Evolutionary conservation across 495 filamentous ascomycete species (phyloP).

Genomic region (Talaromyces wortmannii): DNA sequence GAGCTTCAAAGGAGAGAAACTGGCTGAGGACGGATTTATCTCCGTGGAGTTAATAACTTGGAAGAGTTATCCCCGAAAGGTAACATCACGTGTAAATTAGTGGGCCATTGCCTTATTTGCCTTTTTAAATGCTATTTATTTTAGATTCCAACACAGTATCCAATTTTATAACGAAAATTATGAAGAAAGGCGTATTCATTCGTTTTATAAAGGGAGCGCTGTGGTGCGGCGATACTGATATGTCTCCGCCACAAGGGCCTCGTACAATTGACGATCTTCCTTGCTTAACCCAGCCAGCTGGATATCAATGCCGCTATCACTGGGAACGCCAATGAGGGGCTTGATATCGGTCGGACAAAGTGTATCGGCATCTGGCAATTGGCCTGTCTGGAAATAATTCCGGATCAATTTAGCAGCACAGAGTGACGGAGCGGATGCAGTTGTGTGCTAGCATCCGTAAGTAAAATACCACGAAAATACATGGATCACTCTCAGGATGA

Average conservation of each 20-base stretch:
- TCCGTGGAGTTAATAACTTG: no score
- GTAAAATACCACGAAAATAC: background rate
- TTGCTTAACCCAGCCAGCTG: background rate
- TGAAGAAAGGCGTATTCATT: background rate
- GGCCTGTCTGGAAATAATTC: constrained; percentile 41
- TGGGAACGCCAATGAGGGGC: constrained; percentile 15
- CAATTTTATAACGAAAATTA: no score
- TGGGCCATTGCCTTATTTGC: no score
- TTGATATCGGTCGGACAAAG: constrained; percentile 33
- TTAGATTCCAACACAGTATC: no score
- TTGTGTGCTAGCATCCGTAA: constrained; percentile 31
- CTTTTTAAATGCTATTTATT: no score
- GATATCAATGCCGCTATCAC: background rate
- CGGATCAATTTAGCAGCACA: constrained; percentile 37
- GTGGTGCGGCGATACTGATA: background rate
- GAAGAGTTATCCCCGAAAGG: no score
- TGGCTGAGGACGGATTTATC: no score
- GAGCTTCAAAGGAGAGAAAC: no score
- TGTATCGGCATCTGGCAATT: constrained; percentile 30
- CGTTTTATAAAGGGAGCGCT: background rate
- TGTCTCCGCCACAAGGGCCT: constrained; percentile 15
- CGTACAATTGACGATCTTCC: constrained; percentile 1
- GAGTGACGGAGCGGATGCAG: constrained; percentile 35
- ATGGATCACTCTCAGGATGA: background rate
- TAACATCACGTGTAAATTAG: no score